Percentiles rank a stretch among this genome's conserved stretches.
phyloP scores from a whole-genome alignment of 306 rosid species.

The Urtica urens region DNA sequence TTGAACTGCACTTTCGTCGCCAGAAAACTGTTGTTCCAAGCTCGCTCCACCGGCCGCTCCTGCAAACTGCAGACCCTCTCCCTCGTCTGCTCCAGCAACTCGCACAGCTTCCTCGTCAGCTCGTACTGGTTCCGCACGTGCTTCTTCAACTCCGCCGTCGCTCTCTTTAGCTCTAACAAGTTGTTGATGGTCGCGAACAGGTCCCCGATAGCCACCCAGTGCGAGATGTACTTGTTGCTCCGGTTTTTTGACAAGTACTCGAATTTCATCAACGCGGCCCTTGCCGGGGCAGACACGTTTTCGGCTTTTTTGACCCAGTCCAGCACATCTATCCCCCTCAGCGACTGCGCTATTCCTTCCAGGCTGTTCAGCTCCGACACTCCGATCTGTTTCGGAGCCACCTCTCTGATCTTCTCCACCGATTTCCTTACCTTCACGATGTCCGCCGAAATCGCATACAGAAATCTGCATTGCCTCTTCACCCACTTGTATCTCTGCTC shows the following conservation, averaged over 20 bases:
- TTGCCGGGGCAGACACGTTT: not conserved
- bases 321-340: not conserved
- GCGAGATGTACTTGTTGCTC: too few relatives aligned
- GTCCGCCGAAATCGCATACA: conserved; percentile 1
- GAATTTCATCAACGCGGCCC: not conserved
- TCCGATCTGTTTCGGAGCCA: not conserved
- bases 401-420: not conserved
- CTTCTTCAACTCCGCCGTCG: not conserved
- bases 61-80: conserved; percentile 4
- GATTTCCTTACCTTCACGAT: not conserved
- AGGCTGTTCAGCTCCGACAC: not conserved
- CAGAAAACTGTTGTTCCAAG: not conserved
- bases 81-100: conserved; percentile 3
- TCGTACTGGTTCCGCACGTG: not conserved
- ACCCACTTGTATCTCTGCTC: not conserved
- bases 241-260: too few relatives aligned
- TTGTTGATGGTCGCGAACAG: too few relatives aligned
- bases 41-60: not conserved
- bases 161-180: too few relatives aligned
- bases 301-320: conserved; percentile 6
- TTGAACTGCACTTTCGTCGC: too few relatives aligned
- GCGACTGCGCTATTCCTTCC: not conserved
- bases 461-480: not conserved
- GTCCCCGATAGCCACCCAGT: too few relatives aligned
- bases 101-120: not conserved